phyloP scores from a whole-genome alignment of 495 filamentous ascomycete genomes.

The Opeltia flavorubescens region DNA sequence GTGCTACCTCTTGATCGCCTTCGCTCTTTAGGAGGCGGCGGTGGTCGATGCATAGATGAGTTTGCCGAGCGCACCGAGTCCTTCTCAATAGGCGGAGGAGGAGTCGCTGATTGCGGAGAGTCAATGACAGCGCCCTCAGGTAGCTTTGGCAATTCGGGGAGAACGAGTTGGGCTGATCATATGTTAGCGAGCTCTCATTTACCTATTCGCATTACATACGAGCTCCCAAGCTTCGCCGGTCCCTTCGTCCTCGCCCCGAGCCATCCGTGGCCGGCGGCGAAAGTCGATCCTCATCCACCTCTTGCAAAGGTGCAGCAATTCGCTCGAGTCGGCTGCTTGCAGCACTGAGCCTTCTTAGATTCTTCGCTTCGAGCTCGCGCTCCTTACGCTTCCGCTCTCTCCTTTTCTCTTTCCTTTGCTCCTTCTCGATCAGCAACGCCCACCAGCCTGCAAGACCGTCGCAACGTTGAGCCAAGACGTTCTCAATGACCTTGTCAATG shows the following conservation, averaged over 20 bases:
- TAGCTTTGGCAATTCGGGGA: conserved; percentile 60
- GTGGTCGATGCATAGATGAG: conserved; percentile 56
- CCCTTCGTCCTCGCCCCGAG: conserved; percentile 34
- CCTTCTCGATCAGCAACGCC: conserved; percentile 88
- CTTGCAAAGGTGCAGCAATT: conserved; percentile 55
- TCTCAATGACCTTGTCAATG: conserved; percentile 86
- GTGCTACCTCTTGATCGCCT: conserved; percentile 61
- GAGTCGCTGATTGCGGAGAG: conserved; percentile 29
- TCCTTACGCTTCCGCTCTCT: conserved; percentile 78
- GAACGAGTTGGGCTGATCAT: conserved; percentile 26
- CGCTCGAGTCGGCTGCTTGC: conserved; percentile 73
- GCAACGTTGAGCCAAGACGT: conserved; percentile 78
- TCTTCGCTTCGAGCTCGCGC: conserved; percentile 66
- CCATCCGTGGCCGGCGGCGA: conserved; percentile 17
- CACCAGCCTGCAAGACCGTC: conserved; percentile 92
- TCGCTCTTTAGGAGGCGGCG: conserved; percentile 74
- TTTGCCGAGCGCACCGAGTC: conserved; percentile 55
- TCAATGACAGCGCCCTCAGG: conserved; percentile 38
- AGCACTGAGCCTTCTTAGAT: conserved; percentile 65
- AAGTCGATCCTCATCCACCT: conserved; percentile 59
- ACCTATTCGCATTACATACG: conserved; percentile 13
- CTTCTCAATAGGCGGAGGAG: conserved; percentile 62
- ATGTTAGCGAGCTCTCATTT: conserved; percentile 2
- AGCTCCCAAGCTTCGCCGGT: conserved; percentile 39
- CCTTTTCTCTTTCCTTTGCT: conserved; percentile 75